These are phyloP conservation scores for Candida dendrica DNA, from an alignment of 805 yeast species.

Conservation along the genomic window DNA sequence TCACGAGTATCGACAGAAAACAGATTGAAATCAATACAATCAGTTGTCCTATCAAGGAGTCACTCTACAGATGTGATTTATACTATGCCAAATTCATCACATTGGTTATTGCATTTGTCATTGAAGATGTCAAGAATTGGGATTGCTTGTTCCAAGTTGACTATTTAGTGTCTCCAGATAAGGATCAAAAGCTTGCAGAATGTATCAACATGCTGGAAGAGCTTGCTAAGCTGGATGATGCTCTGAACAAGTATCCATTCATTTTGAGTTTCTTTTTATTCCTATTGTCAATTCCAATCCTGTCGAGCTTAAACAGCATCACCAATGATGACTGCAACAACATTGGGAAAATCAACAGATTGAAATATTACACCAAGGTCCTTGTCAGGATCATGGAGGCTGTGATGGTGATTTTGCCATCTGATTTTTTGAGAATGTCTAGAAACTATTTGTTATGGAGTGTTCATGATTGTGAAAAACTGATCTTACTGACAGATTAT, in stretches of 20 bases:
- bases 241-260: conserved; percentile 15
- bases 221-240: conserved; percentile 10
- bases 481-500: conserved; percentile 14
- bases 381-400: conserved; percentile 17
- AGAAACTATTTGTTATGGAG: conserved; percentile 17
- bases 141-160: conserved; percentile 11
- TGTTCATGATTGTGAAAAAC: conserved; percentile 18
- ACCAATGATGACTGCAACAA: conserved; percentile 9
- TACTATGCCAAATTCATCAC: conserved; percentile 17
- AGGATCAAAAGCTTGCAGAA: conserved; percentile 8
- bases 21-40: conserved; percentile 7
- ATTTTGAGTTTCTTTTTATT: conserved; percentile 15
- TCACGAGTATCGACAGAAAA: conserved; percentile 10
- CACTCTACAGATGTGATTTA: conserved; percentile 7
- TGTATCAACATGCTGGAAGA: conserved; percentile 14
- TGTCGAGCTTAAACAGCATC: conserved; percentile 14
- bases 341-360: conserved; percentile 14
- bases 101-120: conserved; percentile 11
- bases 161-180: conserved; percentile 9
- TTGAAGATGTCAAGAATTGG: conserved; percentile 8
- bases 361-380: conserved; percentile 17
- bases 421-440: conserved; percentile 19
- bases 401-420: conserved; percentile 21
- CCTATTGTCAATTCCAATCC: conserved; percentile 12
- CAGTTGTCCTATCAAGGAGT: conserved; percentile 10